phyloP scores from a whole-genome alignment of 345 rosid species.

The Erucastrum elatum region DNA sequence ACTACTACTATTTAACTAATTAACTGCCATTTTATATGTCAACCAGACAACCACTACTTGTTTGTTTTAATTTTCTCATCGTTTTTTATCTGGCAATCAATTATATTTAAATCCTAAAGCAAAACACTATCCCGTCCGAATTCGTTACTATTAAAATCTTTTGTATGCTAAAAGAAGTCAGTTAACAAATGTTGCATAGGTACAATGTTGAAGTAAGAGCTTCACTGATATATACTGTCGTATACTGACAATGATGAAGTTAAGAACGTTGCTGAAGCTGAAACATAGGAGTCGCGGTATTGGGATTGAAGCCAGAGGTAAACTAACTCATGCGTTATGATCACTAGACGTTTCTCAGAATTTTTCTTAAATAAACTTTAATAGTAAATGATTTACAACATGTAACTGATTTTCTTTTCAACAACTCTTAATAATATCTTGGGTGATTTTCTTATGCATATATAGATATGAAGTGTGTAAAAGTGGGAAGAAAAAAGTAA shows the following conservation, averaged over 20 bases:
- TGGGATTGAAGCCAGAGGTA: not conserved
- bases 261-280: not conserved
- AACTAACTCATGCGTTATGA: not conserved
- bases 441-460: not conserved
- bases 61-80: not conserved
- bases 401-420: not conserved
- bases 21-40: not conserved
- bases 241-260: not conserved
- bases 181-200: not conserved
- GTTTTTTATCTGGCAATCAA: not conserved
- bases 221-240: not conserved
- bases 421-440: not conserved
- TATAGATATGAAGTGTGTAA: not conserved
- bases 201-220: not conserved
- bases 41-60: not conserved
- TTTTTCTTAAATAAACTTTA: not conserved
- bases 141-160: not conserved
- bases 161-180: not conserved
- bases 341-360: not conserved
- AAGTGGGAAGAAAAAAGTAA: conserved; percentile 28
- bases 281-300: not conserved
- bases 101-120: not conserved
- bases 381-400: not conserved
- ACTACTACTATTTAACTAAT: not conserved
- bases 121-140: not conserved